Conservation (phyloP, 306 rosid genomes). For the Lathyrus oleraceus region DNA sequence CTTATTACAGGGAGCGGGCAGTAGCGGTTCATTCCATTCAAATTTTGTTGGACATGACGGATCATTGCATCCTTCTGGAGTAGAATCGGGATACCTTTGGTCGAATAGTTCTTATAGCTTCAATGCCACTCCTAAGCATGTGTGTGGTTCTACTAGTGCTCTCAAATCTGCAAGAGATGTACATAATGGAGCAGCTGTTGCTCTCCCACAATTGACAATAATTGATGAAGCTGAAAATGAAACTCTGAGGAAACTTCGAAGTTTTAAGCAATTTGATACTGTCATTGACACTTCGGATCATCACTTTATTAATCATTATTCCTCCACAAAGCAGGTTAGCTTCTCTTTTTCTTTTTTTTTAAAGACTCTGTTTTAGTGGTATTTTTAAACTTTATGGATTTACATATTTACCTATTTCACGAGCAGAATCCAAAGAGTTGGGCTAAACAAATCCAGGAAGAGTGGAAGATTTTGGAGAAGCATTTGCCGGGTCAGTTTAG, state of each 20-base stretch:
- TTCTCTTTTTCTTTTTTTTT: background rate
- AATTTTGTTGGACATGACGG: conserved; percentile 22
- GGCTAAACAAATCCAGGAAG: conserved; percentile 77
- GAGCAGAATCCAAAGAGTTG: conserved; percentile 62
- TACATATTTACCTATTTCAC: conserved; percentile 31
- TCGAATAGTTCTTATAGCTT: conserved; percentile 34
- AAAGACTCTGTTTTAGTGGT: conserved; percentile 6
- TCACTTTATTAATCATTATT: conserved; percentile 33
- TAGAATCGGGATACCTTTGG: conserved; percentile 36
- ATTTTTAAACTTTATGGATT: conserved; percentile 13
- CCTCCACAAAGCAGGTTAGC: conserved; percentile 52
- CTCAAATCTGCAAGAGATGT: conserved; percentile 35
- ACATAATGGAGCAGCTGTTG: conserved; percentile 29
- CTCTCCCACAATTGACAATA: conserved; percentile 31
- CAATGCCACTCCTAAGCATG: conserved; percentile 37
- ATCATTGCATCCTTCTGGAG: conserved; percentile 35
- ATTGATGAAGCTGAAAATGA: conserved; percentile 45
- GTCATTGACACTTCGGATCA: conserved; percentile 77
- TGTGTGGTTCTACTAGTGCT: conserved; percentile 34
- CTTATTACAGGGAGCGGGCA: conserved; percentile 42
- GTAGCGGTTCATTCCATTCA: conserved; percentile 33
- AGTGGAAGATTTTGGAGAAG: conserved; percentile 78
- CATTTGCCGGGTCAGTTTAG: conserved; percentile 72
- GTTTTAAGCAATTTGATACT: conserved; percentile 77
- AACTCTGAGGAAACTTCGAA: conserved; percentile 51